Conservation (phyloP, 768 basidiomycete species). For the Phylloporus rhodoxanthus region DNA sequence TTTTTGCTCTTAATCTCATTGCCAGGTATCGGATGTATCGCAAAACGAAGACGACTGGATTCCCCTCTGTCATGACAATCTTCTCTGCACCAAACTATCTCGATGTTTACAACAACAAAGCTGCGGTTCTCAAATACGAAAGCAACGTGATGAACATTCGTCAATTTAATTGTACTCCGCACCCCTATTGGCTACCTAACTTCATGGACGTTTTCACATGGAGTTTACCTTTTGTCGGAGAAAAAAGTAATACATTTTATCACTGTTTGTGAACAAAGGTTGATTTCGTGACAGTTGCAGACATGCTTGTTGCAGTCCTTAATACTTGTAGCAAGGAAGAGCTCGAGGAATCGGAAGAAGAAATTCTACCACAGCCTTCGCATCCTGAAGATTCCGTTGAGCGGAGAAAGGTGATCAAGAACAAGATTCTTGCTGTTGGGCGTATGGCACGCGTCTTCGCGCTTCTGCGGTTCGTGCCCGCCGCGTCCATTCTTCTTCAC, state of each 20-base stretch:
- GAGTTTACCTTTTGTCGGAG: conserved; percentile 96
- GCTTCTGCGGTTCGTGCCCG: conserved; percentile 77
- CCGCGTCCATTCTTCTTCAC: not conserved
- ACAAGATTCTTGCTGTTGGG: conserved; percentile 97
- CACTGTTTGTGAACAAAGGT: not conserved
- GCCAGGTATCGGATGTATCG: conserved; percentile 94
- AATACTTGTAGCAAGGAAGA: conserved; percentile 96
- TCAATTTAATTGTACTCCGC: conserved; percentile 95
- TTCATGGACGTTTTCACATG: conserved; percentile 99
- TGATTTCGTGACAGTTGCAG: conserved; percentile 63
- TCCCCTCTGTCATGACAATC: conserved; percentile 99
- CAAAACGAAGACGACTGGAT: conserved; percentile 96
- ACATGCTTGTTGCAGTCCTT: conserved; percentile 96
- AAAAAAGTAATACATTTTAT: conserved; percentile 67
- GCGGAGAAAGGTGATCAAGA: conserved; percentile 89
- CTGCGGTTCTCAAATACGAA: conserved; percentile 97
- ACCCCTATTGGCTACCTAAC: conserved; percentile 97
- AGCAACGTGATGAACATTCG: conserved; percentile 98
- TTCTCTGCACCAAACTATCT: conserved; percentile 98
- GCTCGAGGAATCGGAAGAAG: conserved; percentile 71
- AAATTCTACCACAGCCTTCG: conserved; percentile 33
- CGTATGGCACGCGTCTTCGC: conserved; percentile 96
- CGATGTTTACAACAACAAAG: conserved; percentile 99
- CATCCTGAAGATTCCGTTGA: conserved; percentile 51
- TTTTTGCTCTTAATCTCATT: not conserved